Evolutionary conservation across 2,329 filamentous ascomycete species (phyloP).

Genomic region (Penicillium hesseltinei): DNA sequence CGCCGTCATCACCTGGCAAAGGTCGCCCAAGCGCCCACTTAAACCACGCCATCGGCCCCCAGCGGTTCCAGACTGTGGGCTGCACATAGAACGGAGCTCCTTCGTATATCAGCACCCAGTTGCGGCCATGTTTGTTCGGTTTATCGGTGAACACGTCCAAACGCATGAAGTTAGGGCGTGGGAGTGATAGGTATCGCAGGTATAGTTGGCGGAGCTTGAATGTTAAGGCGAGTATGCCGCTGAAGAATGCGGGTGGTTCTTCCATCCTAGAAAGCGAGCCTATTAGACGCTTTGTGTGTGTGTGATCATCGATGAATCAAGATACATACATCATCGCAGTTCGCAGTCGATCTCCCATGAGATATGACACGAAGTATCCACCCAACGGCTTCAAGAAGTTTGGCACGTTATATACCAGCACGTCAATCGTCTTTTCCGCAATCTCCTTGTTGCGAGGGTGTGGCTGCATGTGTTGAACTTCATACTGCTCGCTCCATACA

Average conservation of each 20-base stretch:
- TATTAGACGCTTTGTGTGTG: no score
- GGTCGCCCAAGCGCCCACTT: conserved; percentile 45
- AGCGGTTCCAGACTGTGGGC: conserved; percentile 60
- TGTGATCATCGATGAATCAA: no score
- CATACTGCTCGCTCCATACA: no score
- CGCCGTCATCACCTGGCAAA: conserved; percentile 49
- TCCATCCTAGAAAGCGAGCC: conserved; percentile 30
- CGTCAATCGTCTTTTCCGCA: no score
- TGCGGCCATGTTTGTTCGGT: conserved; percentile 56
- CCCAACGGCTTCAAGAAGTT: no score
- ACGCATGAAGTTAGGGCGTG: conserved; percentile 50
- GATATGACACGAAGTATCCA: no score
- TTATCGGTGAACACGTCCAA: conserved; percentile 44
- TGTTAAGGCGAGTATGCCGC: conserved; percentile 43
- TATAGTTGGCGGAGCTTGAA: conserved; percentile 55
- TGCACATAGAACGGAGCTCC: conserved; percentile 64
- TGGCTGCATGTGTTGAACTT: no score
- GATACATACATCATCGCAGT: no score
- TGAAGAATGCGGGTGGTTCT: conserved; percentile 32
- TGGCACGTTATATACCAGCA: no score
- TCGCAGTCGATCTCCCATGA: no score
- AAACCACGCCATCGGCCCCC: conserved; percentile 56
- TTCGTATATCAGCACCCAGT: conserved; percentile 53
- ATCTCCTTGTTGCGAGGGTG: no score
- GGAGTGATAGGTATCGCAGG: conserved; percentile 59